Percentiles rank a stretch among this genome's conserved stretches.
phyloP scores from a whole-genome alignment of 2,329 filamentous ascomycete species.

The Ophiocordyceps camponoti-floridani region DNA sequence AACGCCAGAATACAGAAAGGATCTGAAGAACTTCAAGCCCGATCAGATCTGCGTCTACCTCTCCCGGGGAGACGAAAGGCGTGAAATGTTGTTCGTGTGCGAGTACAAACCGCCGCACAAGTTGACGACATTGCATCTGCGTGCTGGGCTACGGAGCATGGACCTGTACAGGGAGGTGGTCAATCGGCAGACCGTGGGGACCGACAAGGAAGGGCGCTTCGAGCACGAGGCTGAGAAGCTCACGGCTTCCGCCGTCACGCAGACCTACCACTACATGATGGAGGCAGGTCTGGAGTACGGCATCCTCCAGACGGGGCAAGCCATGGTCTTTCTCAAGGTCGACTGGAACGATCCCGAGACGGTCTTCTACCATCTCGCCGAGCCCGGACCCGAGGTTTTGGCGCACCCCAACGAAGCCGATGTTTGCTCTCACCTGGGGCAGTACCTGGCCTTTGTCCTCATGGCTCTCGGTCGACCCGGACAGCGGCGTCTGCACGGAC shows the following conservation, averaged over 20 bases:
- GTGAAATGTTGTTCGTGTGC: slow-evolving; percentile 12
- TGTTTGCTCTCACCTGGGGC: slow-evolving; percentile 10
- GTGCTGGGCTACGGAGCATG: slow-evolving; percentile 20
- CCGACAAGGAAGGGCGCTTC: slow-evolving; percentile 12
- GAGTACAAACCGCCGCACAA: slow-evolving; percentile 31
- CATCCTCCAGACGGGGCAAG: slow-evolving; percentile 23
- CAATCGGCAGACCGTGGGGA: slow-evolving; percentile 8
- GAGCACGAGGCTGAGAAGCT: slow-evolving; percentile 18
- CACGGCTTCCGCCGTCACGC: slow-evolving; percentile 22
- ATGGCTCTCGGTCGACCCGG: not conserved
- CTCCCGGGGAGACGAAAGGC: slow-evolving; percentile 3
- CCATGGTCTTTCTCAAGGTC: slow-evolving; percentile 23
- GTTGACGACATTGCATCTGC: slow-evolving; percentile 21
- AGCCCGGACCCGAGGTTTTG: slow-evolving; percentile 9
- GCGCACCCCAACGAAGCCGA: slow-evolving; percentile 6
- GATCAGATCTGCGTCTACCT: slow-evolving; percentile 13
- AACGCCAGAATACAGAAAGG: slow-evolving; percentile 5
- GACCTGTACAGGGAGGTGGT: slow-evolving; percentile 20
- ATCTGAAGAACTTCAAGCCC: slow-evolving; percentile 10
- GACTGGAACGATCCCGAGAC: slow-evolving; percentile 9
- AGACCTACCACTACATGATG: slow-evolving; percentile 32
- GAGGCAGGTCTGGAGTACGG: slow-evolving; percentile 23
- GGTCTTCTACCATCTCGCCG: slow-evolving; percentile 14
- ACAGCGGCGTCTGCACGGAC: not conserved
- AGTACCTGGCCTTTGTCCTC: slow-evolving; percentile 7